These are phyloP conservation scores for Mycosphaerella sp. DNA, from an alignment of 2,329 filamentous ascomycete genomes.

Conservation along the genomic window DNA sequence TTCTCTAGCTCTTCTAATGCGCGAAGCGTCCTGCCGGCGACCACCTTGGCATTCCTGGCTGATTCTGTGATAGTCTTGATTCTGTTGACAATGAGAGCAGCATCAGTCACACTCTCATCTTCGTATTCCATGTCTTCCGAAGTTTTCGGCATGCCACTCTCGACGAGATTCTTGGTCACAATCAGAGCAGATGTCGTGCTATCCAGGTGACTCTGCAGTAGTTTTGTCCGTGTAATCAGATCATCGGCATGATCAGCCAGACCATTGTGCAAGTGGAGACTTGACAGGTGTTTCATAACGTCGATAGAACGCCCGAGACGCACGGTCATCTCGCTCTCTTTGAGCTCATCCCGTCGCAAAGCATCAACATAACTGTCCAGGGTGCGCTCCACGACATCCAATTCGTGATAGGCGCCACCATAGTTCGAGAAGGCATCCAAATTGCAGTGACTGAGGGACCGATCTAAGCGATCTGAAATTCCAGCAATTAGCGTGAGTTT, in stretches of 20 bases:
- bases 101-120: slow-evolving; percentile 46
- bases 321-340: slow-evolving; percentile 72
- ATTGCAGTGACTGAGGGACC: slow-evolving; percentile 71
- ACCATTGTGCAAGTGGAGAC: slow-evolving; percentile 66
- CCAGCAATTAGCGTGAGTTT: slow-evolving; percentile 77
- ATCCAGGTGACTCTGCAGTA: slow-evolving; percentile 78
- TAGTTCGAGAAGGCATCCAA: slow-evolving; percentile 72
- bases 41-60: slow-evolving; percentile 75
- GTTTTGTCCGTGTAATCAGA: slow-evolving; percentile 66
- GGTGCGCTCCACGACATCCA: slow-evolving; percentile 85
- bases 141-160: slow-evolving; percentile 54
- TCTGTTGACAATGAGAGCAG: slow-evolving; percentile 60
- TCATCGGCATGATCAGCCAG: slow-evolving; percentile 71
- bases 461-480: slow-evolving; percentile 79
- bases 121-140: slow-evolving; percentile 52
- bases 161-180: slow-evolving; percentile 59
- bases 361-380: slow-evolving; percentile 84
- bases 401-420: slow-evolving; percentile 73
- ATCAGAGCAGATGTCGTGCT: slow-evolving; percentile 64
- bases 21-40: slow-evolving; percentile 70
- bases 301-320: slow-evolving; percentile 78
- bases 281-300: slow-evolving; percentile 77
- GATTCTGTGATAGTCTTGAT: slow-evolving; percentile 66
- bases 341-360: slow-evolving; percentile 75
- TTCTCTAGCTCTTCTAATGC: slow-evolving; percentile 71